These are phyloP conservation scores for Fusarium dlaminii DNA, from an alignment of 2,329 filamentous ascomycete genomes.

Conservation along the genomic window DNA sequence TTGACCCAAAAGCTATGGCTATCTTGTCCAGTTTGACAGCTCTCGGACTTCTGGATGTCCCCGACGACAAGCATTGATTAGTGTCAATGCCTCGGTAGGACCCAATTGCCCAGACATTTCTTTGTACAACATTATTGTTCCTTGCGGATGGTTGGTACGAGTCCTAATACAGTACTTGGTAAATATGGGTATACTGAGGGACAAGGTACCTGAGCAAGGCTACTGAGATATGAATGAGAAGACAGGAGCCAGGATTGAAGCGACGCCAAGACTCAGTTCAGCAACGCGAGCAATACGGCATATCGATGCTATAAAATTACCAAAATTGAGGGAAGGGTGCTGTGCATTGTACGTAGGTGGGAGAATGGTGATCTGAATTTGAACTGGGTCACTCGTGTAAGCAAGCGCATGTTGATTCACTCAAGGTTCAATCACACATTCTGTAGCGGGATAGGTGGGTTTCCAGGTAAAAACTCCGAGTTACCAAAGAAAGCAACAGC, in stretches of 20 bases:
- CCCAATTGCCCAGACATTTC: background rate
- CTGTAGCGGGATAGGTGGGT: background rate
- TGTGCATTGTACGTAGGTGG: background rate
- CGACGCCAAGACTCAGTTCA: background rate
- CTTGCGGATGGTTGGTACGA: background rate
- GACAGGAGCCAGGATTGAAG: background rate
- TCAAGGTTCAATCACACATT: background rate
- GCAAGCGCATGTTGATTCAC: constrained; percentile 1
- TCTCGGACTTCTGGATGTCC: background rate
- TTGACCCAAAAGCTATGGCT: background rate
- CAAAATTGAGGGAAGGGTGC: background rate
- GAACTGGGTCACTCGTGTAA: constrained; percentile 21
- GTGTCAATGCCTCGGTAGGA: background rate
- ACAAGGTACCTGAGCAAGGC: background rate
- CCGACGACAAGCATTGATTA: constrained; percentile 3
- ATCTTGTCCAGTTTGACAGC: background rate
- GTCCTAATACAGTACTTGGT: background rate
- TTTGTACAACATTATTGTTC: background rate
- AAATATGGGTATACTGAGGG: background rate
- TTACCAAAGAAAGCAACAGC: background rate
- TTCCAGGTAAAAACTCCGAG: background rate
- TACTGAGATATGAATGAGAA: background rate
- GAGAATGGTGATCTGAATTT: constrained; percentile 2
- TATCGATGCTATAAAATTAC: background rate
- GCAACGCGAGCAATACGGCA: constrained; percentile 7